Evolutionary conservation across 2,329 filamentous ascomycete genomes (phyloP), one percentile per base, ranked within the genome.

Genomic region (Diaporthe australafricana): DNA sequence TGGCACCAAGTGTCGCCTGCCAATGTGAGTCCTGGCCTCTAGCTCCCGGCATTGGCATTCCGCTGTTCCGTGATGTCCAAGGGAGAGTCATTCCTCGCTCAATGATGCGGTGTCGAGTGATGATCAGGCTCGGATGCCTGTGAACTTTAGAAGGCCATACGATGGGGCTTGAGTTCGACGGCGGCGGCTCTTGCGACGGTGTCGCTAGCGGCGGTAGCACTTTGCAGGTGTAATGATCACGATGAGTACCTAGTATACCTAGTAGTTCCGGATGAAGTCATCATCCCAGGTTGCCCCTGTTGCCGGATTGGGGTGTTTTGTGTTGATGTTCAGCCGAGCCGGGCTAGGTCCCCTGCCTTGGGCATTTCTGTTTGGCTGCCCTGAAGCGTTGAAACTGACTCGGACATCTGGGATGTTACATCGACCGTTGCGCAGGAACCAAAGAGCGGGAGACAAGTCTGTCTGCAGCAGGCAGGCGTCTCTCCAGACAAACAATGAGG

Each of bases 401-500:
- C 66, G 52, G 52, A 56, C 30, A n/a, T 38, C 30, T 27, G 17
- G 14, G 52, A 57, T 50, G 66, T 68, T 68, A 68, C 66, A 68
- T 68, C 40, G 66, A 27, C 30, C 17, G 30, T 50, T 48, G 45
- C 12, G n/a, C 40, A 68, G 66, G 66, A 68, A 57, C 66, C 66
- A 68, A 68, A 68, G 52, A 68, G 30, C 52, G 45, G 53, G 20
- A 38, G 48, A 68, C 66, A 68, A 68, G 66, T 68, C 53, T 68
- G 66, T 48, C 52, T 68, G 66, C 66, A 68, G 52, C 52, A 57
- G 27, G 30, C 45, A 32, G 52, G 52, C n/a, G 38, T 27, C 38
- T 42, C 27, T 27, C 40, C 32, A 38, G 14, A n/a, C 25, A 40
- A 45, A 53, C 40, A 57, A n/a, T 47, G 66, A 57, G 66, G 66